A percentile compares a stretch with the other conserved stretches of the same genome.
Evolutionary conservation across 2,329 filamentous ascomycete genomes (phyloP).

Genomic region (Simplicillium sp.): DNA sequence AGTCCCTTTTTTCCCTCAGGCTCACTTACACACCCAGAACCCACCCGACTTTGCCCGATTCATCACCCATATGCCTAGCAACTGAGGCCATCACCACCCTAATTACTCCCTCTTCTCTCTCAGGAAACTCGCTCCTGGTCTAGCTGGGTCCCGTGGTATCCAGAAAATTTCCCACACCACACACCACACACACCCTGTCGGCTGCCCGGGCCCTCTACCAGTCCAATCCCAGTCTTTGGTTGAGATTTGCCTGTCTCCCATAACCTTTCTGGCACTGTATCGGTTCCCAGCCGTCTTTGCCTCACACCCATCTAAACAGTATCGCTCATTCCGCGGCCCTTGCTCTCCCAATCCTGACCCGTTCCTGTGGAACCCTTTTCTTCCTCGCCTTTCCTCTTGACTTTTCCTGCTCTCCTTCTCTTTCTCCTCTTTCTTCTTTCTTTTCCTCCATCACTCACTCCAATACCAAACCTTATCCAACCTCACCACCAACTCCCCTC

Average conservation of each 20-base stretch:
- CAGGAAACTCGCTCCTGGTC: too few relatives aligned
- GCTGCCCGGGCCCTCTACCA: too few relatives aligned
- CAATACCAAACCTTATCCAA: slow-evolving; percentile 12
- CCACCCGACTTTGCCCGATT: slow-evolving; percentile 8
- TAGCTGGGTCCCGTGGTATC: neutral
- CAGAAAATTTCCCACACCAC: neutral
- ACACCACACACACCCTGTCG: neutral
- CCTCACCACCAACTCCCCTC: slow-evolving; percentile 24
- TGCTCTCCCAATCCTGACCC: neutral
- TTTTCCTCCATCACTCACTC: slow-evolving; percentile 18
- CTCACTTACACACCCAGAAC: slow-evolving; percentile 1
- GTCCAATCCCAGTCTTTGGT: too few relatives aligned
- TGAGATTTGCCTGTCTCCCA: too few relatives aligned
- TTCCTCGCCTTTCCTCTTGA: neutral
- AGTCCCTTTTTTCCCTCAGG: slow-evolving; percentile 5
- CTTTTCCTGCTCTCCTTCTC: neutral
- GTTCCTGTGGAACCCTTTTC: neutral
- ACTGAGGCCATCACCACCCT: neutral
- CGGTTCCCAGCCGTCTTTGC: too few relatives aligned
- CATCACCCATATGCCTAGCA: slow-evolving; percentile 6
- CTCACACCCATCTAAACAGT: too few relatives aligned
- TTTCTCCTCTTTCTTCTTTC: slow-evolving; percentile 21
- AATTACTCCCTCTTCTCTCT: too few relatives aligned
- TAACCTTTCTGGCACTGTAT: too few relatives aligned
- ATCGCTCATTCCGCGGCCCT: neutral